Evolutionary conservation across 2,329 filamentous ascomycete genomes (phyloP).

Genomic region (Exophiala phaeomuriformis): DNA sequence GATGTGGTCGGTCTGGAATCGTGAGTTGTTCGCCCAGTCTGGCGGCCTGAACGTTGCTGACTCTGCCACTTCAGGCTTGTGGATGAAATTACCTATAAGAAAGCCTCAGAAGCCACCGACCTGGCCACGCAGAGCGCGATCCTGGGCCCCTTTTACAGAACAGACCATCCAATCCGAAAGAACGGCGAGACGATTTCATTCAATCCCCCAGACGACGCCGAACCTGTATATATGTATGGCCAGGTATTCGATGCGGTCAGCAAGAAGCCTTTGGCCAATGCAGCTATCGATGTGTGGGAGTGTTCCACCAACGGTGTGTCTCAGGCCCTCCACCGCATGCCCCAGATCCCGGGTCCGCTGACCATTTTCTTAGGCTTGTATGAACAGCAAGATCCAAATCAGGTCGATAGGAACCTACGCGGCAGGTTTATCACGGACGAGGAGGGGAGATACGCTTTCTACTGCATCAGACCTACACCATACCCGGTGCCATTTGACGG

Average conservation of each 20-base stretch:
- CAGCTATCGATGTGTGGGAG: conserved; percentile 71
- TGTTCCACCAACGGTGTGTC: conserved; percentile 61
- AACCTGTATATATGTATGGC: conserved; percentile 60
- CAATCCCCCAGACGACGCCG: conserved; percentile 43
- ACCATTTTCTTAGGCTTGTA: conserved; percentile 41
- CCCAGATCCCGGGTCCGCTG: neutral
- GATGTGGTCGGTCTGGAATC: conserved; percentile 54
- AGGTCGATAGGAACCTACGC: conserved; percentile 66
- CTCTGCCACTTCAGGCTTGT: conserved; percentile 45
- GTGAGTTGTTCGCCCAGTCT: conserved; percentile 30
- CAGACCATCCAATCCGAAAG: conserved; percentile 61
- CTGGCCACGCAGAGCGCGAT: conserved; percentile 67
- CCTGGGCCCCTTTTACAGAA: conserved; percentile 76
- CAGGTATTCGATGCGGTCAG: conserved; percentile 51
- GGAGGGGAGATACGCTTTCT: conserved; percentile 57
- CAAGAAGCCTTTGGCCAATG: conserved; percentile 56
- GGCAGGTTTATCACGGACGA: conserved; percentile 63
- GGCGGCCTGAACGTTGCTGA: conserved; percentile 3
- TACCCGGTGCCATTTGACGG: conserved; percentile 53
- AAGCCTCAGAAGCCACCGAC: conserved; percentile 46
- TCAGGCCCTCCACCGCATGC: no score
- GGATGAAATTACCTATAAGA: conserved; percentile 71
- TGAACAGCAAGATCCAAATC: conserved; percentile 65
- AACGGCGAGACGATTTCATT: conserved; percentile 61
- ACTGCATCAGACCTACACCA: conserved; percentile 54